A percentile compares a stretch with the other conserved stretches of the same genome.
phyloP scores from a whole-genome alignment of 768 basidiomycete genomes.

The Rhodotorula kratochvilovae region DNA sequence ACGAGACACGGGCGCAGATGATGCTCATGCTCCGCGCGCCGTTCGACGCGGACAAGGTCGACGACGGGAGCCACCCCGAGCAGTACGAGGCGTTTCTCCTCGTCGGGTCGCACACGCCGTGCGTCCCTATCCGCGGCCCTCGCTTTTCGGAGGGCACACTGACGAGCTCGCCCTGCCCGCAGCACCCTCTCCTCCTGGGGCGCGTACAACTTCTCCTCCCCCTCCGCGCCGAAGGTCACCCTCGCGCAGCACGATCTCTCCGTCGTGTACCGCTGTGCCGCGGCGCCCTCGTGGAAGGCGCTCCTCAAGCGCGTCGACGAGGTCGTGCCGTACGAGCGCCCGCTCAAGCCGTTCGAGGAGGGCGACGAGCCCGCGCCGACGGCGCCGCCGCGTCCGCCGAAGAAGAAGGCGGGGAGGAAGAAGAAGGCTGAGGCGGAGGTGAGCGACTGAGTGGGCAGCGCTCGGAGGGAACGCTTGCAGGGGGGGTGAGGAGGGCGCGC shows the following conservation, averaged over 20 bases:
- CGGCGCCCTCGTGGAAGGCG: not conserved
- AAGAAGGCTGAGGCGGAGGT: not conserved
- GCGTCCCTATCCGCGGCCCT: too few species aligned
- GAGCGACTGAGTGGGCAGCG: not conserved
- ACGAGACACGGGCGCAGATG: not conserved
- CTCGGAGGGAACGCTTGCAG: not conserved
- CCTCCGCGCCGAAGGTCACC: not conserved
- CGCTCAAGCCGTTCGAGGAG: not conserved
- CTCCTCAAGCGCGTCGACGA: not conserved
- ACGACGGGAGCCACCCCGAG: not conserved
- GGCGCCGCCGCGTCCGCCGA: not conserved
- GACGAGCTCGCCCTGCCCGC: not conserved
- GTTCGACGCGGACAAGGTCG: not conserved
- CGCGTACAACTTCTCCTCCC: not conserved
- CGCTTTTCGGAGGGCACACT: too few species aligned
- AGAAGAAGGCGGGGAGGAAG: not conserved
- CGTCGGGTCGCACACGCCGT: conserved; percentile 12
- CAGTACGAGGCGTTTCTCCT: conserved; percentile 12
- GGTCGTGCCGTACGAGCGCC: conserved; percentile 5
- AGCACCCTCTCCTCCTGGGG: conserved; percentile 10
- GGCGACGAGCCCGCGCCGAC: not conserved
- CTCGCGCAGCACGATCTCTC: not conserved
- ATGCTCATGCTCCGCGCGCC: not conserved
- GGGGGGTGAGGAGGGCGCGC: too few species aligned
- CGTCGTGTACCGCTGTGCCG: not conserved